These are phyloP conservation scores for Fonsecaea pugnacius DNA, from an alignment of 2,329 filamentous ascomycete species.

Conservation along the genomic window DNA sequence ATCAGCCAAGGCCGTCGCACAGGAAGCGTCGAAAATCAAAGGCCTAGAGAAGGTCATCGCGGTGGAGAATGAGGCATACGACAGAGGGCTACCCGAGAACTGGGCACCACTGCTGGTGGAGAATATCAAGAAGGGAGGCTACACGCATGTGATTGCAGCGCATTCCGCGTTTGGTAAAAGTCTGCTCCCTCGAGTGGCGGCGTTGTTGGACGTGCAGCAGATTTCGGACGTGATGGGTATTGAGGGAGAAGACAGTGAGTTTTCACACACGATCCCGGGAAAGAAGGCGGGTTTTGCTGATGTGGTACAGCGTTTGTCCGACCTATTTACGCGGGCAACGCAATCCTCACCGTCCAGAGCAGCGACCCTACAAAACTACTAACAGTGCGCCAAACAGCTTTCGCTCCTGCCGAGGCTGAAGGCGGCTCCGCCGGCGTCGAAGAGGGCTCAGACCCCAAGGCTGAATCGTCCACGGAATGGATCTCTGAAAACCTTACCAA, in stretches of 20 bases:
- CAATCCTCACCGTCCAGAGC: constrained; percentile 93
- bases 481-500: constrained; percentile 90
- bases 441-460: constrained; percentile 82
- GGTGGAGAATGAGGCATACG: constrained; percentile 86
- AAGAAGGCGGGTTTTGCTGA: constrained; percentile 21
- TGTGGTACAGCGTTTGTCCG: constrained; percentile 74
- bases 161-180: constrained; percentile 98
- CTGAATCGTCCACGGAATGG: constrained; percentile 77
- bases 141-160: constrained; percentile 86
- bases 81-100: constrained; percentile 93
- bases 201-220: constrained; percentile 87
- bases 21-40: constrained; percentile 83
- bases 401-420: constrained; percentile 71
- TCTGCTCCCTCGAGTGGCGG: constrained; percentile 86
- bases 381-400: constrained; percentile 91
- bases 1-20: constrained; percentile 71
- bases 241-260: constrained; percentile 79
- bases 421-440: constrained; percentile 77
- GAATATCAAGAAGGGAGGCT: constrained; percentile 94
- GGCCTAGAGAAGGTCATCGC: constrained; percentile 90
- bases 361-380: constrained; percentile 83
- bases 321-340: constrained; percentile 97
- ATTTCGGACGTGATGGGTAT: constrained; percentile 89
- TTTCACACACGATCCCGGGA: not conserved
- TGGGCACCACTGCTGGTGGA: constrained; percentile 91